These are phyloP conservation scores for Tulasnella sp. DNA, from an alignment of 768 basidiomycete genomes.

Conservation along the genomic window DNA sequence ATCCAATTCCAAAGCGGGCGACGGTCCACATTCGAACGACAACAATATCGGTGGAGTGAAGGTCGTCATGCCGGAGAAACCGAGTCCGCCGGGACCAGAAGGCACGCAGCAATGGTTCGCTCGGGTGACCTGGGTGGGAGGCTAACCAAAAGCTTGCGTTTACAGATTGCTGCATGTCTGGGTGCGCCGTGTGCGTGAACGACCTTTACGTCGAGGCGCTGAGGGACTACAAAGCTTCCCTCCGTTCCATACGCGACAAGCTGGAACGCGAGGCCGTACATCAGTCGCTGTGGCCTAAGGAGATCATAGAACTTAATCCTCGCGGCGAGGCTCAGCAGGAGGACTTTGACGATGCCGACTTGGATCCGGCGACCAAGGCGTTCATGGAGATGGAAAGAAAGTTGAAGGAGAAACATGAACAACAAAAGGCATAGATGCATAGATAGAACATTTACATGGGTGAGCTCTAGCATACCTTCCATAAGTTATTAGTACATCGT, in stretches of 20 bases:
- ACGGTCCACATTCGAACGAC: background rate
- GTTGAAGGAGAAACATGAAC: conserved; percentile 29
- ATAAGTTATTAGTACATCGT: background rate
- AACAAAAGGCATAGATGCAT: background rate
- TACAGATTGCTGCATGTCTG: conserved; percentile 33
- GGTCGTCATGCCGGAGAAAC: conserved; percentile 23
- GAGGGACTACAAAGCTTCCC: conserved; percentile 22
- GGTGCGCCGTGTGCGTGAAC: conserved; percentile 33
- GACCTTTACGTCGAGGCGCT: conserved; percentile 32
- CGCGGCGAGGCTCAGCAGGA: background rate
- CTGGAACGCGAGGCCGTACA: background rate
- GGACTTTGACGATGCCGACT: conserved; percentile 17
- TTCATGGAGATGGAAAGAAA: conserved; percentile 27
- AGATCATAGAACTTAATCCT: background rate
- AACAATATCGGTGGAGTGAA: conserved; percentile 9
- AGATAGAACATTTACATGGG: background rate
- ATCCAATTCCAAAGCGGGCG: background rate
- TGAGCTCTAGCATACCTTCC: background rate
- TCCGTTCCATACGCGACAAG: conserved; percentile 21
- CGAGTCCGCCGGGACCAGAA: conserved; percentile 30
- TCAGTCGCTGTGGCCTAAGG: conserved; percentile 15
- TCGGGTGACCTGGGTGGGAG: background rate
- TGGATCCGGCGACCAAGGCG: conserved; percentile 27
- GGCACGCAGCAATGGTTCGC: background rate
- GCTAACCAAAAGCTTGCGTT: background rate